Evolutionary conservation across 495 filamentous ascomycete genomes (phyloP).

Genomic region (Talaromyces wortmannii): DNA sequence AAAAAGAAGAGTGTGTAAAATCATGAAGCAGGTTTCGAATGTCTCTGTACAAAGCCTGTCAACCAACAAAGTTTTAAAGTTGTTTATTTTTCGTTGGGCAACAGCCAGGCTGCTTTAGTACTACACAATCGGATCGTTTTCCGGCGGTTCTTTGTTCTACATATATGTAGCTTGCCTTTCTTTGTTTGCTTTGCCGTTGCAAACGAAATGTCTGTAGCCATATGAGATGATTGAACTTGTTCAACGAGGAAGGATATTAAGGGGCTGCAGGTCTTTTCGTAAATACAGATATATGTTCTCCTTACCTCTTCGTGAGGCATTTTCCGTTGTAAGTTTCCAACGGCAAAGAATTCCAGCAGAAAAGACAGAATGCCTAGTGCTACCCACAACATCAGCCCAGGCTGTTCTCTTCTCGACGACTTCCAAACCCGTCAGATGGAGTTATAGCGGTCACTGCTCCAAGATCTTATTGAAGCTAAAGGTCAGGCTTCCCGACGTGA

Average conservation of each 20-base stretch:
- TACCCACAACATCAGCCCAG: not conserved
- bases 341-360: not conserved
- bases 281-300: not conserved
- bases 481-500: not conserved
- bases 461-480: not conserved
- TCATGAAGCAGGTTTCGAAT: too few relatives aligned
- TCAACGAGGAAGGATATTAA: not conserved
- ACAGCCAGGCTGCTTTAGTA: not conserved
- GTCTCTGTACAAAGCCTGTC: too few relatives aligned
- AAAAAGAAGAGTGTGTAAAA: too few relatives aligned
- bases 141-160: not conserved
- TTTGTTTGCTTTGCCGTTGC: not conserved
- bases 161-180: not conserved
- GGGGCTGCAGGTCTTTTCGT: not conserved
- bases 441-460: not conserved
- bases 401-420: not conserved
- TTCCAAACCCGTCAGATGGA: not conserved
- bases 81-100: not conserved
- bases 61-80: too few relatives aligned
- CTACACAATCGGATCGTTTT: not conserved
- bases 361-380: not conserved
- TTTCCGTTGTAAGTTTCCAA: not conserved
- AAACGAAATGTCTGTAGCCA: not conserved
- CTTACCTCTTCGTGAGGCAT: not conserved
- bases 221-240: not conserved